Evolutionary conservation across 2,329 filamentous ascomycete species (phyloP).

Genomic region (Aspergillaceae sp.): DNA sequence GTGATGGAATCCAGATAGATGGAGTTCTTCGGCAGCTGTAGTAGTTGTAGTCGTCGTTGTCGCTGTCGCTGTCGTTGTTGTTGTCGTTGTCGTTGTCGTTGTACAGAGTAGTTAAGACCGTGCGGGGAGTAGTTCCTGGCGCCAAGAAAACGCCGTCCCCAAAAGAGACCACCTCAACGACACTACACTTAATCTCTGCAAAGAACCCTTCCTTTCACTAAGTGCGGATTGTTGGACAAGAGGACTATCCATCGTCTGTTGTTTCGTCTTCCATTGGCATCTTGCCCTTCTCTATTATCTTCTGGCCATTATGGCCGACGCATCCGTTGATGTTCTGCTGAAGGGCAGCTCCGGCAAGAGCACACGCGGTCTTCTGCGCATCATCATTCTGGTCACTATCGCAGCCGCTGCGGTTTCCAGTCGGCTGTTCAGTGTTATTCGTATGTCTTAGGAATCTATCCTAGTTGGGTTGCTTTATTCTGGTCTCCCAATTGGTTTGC

Average conservation of each 20-base stretch:
- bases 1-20: too few relatives aligned
- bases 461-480: not conserved
- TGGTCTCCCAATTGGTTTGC: not conserved
- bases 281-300: constrained; percentile 18
- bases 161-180: constrained; percentile 30
- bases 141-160: constrained; percentile 25
- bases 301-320: constrained; percentile 39
- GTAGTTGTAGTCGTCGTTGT: too few relatives aligned
- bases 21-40: too few relatives aligned
- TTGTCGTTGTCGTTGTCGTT: not conserved
- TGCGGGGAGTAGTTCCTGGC: constrained; percentile 24
- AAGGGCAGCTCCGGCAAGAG: constrained; percentile 72
- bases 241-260: constrained; percentile 16
- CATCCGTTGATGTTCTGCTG: constrained; percentile 52
- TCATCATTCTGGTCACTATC: constrained; percentile 85
- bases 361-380: constrained; percentile 73
- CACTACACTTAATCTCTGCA: too few relatives aligned
- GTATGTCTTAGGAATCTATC: constrained; percentile 47
- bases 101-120: not conserved
- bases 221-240: constrained; percentile 4
- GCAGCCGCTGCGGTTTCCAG: constrained; percentile 85
- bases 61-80: too few relatives aligned
- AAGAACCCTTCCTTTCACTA: constrained; percentile 9
- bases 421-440: constrained; percentile 95
- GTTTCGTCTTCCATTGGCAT: constrained; percentile 15